These are phyloP conservation scores for Seminavis robusta DNA, from an alignment of 108 stramenopile species.

Conservation along the genomic window DNA sequence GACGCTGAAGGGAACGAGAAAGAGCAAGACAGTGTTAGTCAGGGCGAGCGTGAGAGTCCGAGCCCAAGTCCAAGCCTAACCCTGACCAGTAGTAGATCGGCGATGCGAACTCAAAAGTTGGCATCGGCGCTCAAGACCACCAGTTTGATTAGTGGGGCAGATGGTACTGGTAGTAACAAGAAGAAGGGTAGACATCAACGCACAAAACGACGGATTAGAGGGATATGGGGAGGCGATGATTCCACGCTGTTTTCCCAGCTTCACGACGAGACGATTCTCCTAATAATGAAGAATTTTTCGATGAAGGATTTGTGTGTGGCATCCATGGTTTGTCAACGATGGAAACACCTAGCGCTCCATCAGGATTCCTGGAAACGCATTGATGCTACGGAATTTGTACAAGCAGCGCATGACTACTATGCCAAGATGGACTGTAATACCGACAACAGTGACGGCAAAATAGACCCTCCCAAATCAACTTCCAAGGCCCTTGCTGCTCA, in stretches of 20 bases:
- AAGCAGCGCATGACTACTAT: background rate
- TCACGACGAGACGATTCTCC: conserved; percentile 17
- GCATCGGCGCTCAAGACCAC: no score
- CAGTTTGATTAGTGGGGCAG: no score
- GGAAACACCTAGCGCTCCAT: conserved; percentile 2
- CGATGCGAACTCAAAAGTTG: no score
- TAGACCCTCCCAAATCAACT: background rate
- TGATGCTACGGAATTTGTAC: conserved; percentile 30
- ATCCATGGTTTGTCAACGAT: conserved; percentile 8
- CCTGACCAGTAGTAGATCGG: no score
- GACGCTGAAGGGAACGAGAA: no score
- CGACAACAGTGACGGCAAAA: background rate
- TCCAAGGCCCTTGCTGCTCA: background rate
- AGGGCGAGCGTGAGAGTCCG: no score
- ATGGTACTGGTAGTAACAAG: conserved; percentile 37
- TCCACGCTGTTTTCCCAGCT: background rate
- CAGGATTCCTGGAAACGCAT: conserved; percentile 11
- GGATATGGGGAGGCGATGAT: background rate
- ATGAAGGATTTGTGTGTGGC: conserved; percentile 5
- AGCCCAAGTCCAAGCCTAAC: no score
- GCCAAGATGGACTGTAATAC: background rate
- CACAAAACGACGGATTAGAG: background rate
- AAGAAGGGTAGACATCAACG: conserved; percentile 16
- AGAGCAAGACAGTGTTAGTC: no score
- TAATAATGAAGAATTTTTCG: conserved; percentile 12